These are phyloP conservation scores for Endogone sp. DNA, from an alignment of 192 early-diverging fungal genomes.

Conservation along the genomic window DNA sequence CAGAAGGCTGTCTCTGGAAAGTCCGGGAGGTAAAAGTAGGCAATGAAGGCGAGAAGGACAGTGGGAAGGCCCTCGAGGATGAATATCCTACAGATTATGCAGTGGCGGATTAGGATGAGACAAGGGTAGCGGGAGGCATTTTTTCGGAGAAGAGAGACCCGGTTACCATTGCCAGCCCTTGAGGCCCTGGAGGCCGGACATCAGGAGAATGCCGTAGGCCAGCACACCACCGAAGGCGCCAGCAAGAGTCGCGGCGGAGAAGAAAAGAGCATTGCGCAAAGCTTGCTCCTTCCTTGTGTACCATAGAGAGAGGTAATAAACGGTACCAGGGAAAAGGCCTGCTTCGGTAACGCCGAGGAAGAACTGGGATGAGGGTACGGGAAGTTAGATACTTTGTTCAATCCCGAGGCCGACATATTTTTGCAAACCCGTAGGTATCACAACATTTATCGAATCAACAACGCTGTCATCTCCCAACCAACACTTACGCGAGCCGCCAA, in stretches of 20 bases:
- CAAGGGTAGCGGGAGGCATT: too few species aligned
- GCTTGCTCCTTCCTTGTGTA: constrained; percentile 47
- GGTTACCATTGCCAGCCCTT: constrained; percentile 48
- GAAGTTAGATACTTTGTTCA: too few species aligned
- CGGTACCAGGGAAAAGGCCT: constrained; percentile 54
- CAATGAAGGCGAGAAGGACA: constrained; percentile 32
- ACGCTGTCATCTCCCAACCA: neutral
- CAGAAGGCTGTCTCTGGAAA: constrained; percentile 43
- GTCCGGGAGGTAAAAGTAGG: constrained; percentile 44
- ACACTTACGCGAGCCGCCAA: constrained; percentile 28
- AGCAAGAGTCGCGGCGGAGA: constrained; percentile 45
- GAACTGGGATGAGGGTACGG: constrained; percentile 35
- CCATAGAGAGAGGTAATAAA: constrained; percentile 54
- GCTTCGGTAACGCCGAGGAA: constrained; percentile 55
- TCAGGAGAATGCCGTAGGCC: constrained; percentile 57
- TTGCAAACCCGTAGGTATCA: too few species aligned
- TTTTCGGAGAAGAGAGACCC: neutral
- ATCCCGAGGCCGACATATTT: too few species aligned
- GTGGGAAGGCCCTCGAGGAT: constrained; percentile 60
- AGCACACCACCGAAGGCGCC: constrained; percentile 61
- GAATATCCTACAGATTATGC: constrained; percentile 59
- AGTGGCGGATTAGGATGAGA: too few species aligned
- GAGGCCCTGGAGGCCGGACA: constrained; percentile 40
- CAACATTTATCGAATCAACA: too few species aligned
- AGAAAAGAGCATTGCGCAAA: constrained; percentile 50